Evolutionary conservation across 768 basidiomycete genomes (phyloP), one percentile per base, ranked within the genome.

Genomic region (Boletus vermiculosoides): DNA sequence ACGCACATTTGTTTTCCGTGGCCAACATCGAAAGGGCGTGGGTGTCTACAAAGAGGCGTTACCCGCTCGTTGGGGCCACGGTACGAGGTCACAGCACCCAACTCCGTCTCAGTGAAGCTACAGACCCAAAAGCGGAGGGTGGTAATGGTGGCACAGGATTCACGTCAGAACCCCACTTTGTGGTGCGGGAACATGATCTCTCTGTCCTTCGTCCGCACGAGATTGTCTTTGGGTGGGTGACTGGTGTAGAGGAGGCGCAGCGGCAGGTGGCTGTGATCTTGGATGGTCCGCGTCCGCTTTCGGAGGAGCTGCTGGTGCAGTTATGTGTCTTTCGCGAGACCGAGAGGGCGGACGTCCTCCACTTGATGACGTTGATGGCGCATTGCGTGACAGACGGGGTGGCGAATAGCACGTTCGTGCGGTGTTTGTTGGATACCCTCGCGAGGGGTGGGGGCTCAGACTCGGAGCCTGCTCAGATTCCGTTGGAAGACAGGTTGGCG

Each of bases 311-410:
- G 12, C 71, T 81, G 8, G 74, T 76, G 4, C 75, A 76, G 23
- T 39, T 84, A 1, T 70, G 75, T 46, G 63, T 84, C 53, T 69
- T 81, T 22, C 68, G 63, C 50, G 75, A 76, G 54, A 67, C 65
- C 6, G 47, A 80, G 60, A 55, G 64, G 13, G 49, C 68, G 2
- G 69, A 71, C 18, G 65, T 55, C 7, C 69, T 77, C 47, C 79
- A 84, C 58, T 40, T 83, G 45, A 50, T 82, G 25, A 62, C 81
- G 22, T 63, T 76, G 40, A 66, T 76, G 16, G 75, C 82, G 1
- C 84, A 86, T 63, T 69, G 71, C 47, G 78, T 85, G 42, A 75
- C 78, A 0, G 84, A 86, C 62, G 81, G 78, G 18, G 75, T 75
- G 44, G 71, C 77, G 12, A 79, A 76, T 56, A 56, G 61, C 9